phyloP scores from a whole-genome alignment of 352 stramenopile genomes.

The Pythium brachiatum region DNA sequence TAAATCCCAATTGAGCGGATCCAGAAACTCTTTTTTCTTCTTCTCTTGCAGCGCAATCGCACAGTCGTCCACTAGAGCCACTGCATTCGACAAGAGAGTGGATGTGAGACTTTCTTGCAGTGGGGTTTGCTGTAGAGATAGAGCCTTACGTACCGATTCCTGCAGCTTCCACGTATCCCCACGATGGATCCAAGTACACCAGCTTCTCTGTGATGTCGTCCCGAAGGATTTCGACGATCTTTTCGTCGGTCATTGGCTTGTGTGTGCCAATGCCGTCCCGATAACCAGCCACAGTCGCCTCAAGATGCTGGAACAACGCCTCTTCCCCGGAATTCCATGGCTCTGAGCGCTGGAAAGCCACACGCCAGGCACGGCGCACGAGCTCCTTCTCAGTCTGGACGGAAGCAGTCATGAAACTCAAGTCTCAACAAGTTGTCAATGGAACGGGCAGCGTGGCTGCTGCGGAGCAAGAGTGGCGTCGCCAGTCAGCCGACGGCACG shows the following conservation, averaged over 20 bases:
- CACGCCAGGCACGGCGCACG: slow-evolving; percentile 19
- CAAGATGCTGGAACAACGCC: slow-evolving; percentile 11
- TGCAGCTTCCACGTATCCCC: slow-evolving; percentile 52
- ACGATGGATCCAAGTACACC: slow-evolving; percentile 40
- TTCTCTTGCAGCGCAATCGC: slow-evolving; percentile 57
- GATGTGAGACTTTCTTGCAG: neutral
- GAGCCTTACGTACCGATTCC: slow-evolving; percentile 47
- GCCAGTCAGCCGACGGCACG: neutral
- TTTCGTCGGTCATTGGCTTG: slow-evolving; percentile 7
- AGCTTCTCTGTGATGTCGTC: slow-evolving; percentile 39
- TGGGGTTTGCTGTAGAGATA: no score
- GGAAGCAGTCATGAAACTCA: neutral
- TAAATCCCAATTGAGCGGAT: slow-evolving; percentile 62
- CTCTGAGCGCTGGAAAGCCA: slow-evolving; percentile 5
- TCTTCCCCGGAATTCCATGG: neutral
- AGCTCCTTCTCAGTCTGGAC: slow-evolving; percentile 2
- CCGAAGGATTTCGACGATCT: slow-evolving; percentile 13
- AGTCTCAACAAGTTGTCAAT: neutral
- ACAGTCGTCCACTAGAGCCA: slow-evolving; percentile 54
- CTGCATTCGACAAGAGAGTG: slow-evolving; percentile 17
- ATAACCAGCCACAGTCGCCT: neutral
- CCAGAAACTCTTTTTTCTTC: slow-evolving; percentile 57
- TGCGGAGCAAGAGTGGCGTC: neutral
- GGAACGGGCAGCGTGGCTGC: neutral
- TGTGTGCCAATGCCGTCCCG: neutral